Conservation (phyloP, 163 green algal species). For the Coccomyxa subellipsoidea region DNA sequence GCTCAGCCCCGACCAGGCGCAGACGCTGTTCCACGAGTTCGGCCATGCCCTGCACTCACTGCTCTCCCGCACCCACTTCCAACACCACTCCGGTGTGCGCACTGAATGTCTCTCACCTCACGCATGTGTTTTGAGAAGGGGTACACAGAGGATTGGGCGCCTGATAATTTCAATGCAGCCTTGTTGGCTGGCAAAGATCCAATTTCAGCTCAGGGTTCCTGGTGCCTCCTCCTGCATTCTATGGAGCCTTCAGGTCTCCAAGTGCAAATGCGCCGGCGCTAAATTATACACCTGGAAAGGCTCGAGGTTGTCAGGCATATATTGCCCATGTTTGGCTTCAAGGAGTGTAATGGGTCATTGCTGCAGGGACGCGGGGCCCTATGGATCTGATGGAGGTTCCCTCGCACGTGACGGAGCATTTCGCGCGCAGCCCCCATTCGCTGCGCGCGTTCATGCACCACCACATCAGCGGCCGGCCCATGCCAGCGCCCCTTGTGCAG, state of each 20-base stretch:
- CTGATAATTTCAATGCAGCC: too few species aligned
- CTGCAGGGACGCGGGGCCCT: slow-evolving; percentile 61
- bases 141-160: too few species aligned
- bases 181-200: too few species aligned
- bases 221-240: too few species aligned
- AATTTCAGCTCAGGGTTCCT: too few species aligned
- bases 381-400: slow-evolving; percentile 88
- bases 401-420: slow-evolving; percentile 85
- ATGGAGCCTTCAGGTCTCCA: too few species aligned
- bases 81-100: slow-evolving; percentile 55
- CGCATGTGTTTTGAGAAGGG: background rate
- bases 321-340: too few species aligned
- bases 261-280: too few species aligned
- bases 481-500: slow-evolving; percentile 31
- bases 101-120: background rate
- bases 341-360: background rate
- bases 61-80: slow-evolving; percentile 78
- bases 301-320: too few species aligned
- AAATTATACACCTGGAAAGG: too few species aligned
- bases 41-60: slow-evolving; percentile 74
- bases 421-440: slow-evolving; percentile 31
- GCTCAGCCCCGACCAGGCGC: slow-evolving; percentile 61
- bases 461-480: slow-evolving; percentile 25
- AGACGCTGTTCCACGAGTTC: slow-evolving; percentile 91
- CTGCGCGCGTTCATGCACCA: background rate